Evolutionary conservation across 2,329 filamentous ascomycete genomes (phyloP), one percentile per base, ranked within the genome.

Genomic region (Mycosphaerella arachidis): DNA sequence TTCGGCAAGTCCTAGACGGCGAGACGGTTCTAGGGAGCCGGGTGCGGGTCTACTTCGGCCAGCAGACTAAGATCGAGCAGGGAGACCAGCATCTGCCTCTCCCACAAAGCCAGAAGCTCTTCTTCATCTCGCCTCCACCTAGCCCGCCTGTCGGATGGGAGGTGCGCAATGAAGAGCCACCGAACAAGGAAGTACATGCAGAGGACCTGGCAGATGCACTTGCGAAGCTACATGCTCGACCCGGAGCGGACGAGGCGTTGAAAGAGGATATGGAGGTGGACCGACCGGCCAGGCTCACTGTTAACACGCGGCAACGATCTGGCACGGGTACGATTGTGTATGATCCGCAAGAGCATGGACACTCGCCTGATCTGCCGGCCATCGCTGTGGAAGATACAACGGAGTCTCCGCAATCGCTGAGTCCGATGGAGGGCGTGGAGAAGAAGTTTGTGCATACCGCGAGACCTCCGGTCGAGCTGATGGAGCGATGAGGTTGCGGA

Each of bases 1-100:
- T 93, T 58, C 86, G 89, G 64, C 79, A 85, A 66, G 80, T 87
- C 57, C 89, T 91, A 76, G 89, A 94, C 70, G 86, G 87, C 68
- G 87, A 92, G 76, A 78, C 79, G 27, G 81, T 93, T 66, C 83
- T 92, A 76, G 90, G 89, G 68, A 81, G 87, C 73, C 80, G 82
- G 57, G 83, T 88, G 68, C 82, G 83, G 64, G 83, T 91, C 68
- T 92, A 84, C 75, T 84, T 85, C 66, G 82, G 83, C 66, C 74
- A 77, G 61, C 74, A 74, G 9, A 83, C 83, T 31, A 78, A 81
- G 9, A 73, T 82, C 60, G 61, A 72, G 67, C 70, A 66, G 7
- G 69, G 70, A 35, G 73, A 77, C 45, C 72, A 73, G 48, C 79
- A 83, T 58, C 77, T 85, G 9, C 75, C 82, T 59, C 78, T 80